These are phyloP conservation scores for Verticillium tricorpus DNA, from an alignment of 2,329 filamentous ascomycete genomes.

Conservation along the genomic window DNA sequence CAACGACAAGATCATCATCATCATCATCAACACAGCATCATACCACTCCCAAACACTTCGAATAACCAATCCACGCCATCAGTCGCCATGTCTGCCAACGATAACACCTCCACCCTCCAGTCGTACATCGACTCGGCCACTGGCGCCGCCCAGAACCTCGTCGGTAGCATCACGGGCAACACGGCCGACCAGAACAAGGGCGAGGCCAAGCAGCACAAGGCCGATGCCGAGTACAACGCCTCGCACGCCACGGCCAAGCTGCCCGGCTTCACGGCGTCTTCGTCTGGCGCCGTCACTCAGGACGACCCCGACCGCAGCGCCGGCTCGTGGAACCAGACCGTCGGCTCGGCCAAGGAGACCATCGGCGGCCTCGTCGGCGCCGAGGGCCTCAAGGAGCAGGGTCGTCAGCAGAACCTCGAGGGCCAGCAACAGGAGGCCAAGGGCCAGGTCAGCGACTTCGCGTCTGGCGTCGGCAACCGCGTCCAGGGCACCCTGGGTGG, in stretches of 20 bases:
- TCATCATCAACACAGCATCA: background rate
- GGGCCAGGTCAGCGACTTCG: constrained; percentile 74
- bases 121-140: constrained; percentile 70
- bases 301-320: constrained; percentile 68
- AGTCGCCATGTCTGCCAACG: constrained; percentile 11
- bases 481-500: constrained; percentile 67
- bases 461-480: constrained; percentile 62
- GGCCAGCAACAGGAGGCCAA: constrained; percentile 79
- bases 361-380: constrained; percentile 70
- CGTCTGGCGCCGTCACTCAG: constrained; percentile 63
- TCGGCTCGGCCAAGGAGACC: constrained; percentile 81
- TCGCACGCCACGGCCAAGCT: constrained; percentile 72
- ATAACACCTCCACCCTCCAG: constrained; percentile 68
- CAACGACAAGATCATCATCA: background rate
- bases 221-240: constrained; percentile 62
- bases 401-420: constrained; percentile 71
- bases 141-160: constrained; percentile 65
- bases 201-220: constrained; percentile 60
- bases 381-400: constrained; percentile 65
- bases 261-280: constrained; percentile 66
- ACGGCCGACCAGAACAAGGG: constrained; percentile 62
- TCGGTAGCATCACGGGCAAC: constrained; percentile 72
- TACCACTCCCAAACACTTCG: background rate
- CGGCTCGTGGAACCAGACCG: constrained; percentile 82
- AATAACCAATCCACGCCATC: background rate